Evolutionary conservation across 176 grass and related monocot genomes (phyloP), one percentile per base, ranked within the genome.

Genomic region (Melocanna baccifera): DNA sequence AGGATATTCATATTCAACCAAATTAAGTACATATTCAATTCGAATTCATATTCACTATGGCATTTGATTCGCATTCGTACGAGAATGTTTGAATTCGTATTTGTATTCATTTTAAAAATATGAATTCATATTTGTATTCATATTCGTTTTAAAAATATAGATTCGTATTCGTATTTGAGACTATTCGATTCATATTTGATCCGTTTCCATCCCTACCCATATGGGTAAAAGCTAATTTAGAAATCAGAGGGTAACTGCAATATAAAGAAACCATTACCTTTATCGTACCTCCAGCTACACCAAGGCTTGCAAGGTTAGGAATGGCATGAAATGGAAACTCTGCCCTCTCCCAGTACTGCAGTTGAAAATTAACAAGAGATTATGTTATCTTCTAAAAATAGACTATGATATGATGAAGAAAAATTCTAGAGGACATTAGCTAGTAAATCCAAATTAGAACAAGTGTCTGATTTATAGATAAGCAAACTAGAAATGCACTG

Each of bases 301-400:
- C 50, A 56, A 95, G 77, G 50, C 41, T 68, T 84, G 86, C 88
- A 82, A 95, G 83, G 76, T 89, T 92, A 53, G 90, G 88, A 91
- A 92, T 89, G 71, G 72, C 62, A 79, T 89, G 67, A 81, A 91
- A 91, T 81, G 93, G 93, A 75, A 90, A 95, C 72, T 88, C 90
- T 40, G 93, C 90, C 80, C 91, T 95, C 77, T 95, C 93, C 93
- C 88, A 95, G 69, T 95, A 91, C 93, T 95, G 41, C 25, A 88
- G 42, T 78, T 84, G 5, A 5, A 87, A 76, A 78, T 58, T 22
- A 68, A 61, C 2, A 48, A 45, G 46, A 69, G 9, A 57, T 12
- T 75, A 52, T 34, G 25, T 9, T 46, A 74, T 73, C 3, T 6
- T 55, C 20, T 66, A 74, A 12, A 74, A 83, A 22, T 39, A 4